Percentiles rank a stretch among this genome's conserved stretches.
These are phyloP conservation scores for Pseudocercospora eumusae DNA, from an alignment of 2,329 filamentous ascomycete genomes.

Conservation along the genomic window DNA sequence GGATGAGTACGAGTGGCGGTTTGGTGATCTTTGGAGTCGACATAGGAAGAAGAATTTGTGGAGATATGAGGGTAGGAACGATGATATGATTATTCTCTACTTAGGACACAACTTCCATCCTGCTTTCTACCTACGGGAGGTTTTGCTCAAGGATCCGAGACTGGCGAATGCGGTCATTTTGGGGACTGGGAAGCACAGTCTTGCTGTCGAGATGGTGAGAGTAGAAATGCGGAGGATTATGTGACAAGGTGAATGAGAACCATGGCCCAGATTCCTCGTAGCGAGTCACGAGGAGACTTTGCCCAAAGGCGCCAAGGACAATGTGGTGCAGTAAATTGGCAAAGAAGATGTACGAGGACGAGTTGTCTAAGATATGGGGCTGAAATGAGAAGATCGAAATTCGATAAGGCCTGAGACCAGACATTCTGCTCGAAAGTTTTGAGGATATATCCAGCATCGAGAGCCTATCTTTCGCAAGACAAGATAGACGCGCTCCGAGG, in stretches of 20 bases:
- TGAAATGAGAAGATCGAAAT: background rate
- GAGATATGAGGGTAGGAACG: slow-evolving; percentile 2
- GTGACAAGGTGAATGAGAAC: background rate
- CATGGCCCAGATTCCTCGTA: background rate
- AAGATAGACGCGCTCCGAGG: background rate
- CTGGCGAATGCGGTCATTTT: background rate
- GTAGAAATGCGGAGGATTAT: background rate
- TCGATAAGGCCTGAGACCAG: background rate
- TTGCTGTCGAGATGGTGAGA: background rate
- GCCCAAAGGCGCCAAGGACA: background rate
- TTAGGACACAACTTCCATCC: slow-evolving; percentile 4
- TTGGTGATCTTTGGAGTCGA: background rate
- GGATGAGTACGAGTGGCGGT: background rate
- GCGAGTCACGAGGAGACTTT: background rate
- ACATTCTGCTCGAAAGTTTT: background rate
- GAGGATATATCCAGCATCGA: background rate
- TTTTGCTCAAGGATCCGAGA: background rate
- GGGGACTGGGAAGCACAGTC: background rate
- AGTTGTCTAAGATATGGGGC: background rate
- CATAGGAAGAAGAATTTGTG: slow-evolving; percentile 5
- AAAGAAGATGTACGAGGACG: background rate
- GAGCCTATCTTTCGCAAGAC: background rate
- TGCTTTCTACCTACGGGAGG: background rate
- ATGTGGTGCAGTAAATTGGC: background rate
- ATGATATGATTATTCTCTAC: slow-evolving; percentile 1